Evolutionary conservation across 202 grass and related monocot species (phyloP).

Genomic region (Carex sylvatica): DNA sequence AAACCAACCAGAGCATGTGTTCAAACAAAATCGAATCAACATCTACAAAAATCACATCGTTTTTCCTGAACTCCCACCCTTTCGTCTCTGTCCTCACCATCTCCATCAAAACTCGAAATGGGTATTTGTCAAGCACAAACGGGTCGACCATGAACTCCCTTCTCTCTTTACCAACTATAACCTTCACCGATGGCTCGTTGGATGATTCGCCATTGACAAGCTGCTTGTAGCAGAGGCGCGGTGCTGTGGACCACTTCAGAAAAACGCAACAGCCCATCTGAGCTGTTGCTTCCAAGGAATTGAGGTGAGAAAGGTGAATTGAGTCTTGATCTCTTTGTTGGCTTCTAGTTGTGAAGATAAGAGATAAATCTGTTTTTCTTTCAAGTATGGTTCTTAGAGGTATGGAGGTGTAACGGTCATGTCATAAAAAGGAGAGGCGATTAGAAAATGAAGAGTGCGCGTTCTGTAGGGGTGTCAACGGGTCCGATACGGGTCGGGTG

Average conservation of each 20-base stretch:
- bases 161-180: constrained; percentile 91
- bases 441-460: background rate
- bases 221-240: constrained; percentile 58
- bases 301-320: constrained; percentile 1
- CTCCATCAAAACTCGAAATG: constrained; percentile 77
- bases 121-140: constrained; percentile 79
- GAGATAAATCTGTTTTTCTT: background rate
- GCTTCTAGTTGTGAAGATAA: constrained; percentile 6
- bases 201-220: constrained; percentile 29
- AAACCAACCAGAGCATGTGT: constrained; percentile 89
- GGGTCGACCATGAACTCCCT: constrained; percentile 77
- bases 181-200: constrained; percentile 36
- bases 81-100: constrained; percentile 39
- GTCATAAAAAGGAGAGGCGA: background rate
- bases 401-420: constrained; percentile 21
- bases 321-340: background rate
- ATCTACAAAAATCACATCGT: constrained; percentile 71
- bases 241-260: constrained; percentile 53
- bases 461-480: too few species aligned
- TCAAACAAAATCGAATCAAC: constrained; percentile 96
- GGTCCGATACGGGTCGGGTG: too few species aligned
- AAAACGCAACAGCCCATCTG: constrained; percentile 67
- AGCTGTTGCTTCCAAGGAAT: constrained; percentile 11
- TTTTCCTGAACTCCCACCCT: constrained; percentile 5
- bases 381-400: background rate